Evolutionary conservation across 2,329 filamentous ascomycete genomes (phyloP).

Genomic region (Aspergillus hiratsukae): DNA sequence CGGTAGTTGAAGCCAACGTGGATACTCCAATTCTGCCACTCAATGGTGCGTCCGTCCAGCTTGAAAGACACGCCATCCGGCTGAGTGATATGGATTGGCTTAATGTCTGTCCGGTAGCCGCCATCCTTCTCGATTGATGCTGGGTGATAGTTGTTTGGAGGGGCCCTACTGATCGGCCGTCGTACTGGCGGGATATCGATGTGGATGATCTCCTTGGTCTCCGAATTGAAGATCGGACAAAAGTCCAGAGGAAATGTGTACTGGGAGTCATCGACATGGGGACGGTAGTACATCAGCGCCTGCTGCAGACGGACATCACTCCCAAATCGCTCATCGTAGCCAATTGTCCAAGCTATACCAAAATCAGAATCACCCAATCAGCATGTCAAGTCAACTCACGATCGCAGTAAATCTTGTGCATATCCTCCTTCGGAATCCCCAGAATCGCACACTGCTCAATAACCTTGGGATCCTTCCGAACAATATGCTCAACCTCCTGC

Average conservation of each 20-base stretch:
- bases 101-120: constrained; percentile 73
- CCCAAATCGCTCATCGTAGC: constrained; percentile 86
- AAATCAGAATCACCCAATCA: constrained; percentile 3
- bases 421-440: constrained; percentile 74
- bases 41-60: constrained; percentile 66
- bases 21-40: constrained; percentile 92
- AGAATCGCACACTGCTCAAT: constrained; percentile 85
- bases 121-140: constrained; percentile 66
- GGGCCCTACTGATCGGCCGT: constrained; percentile 66
- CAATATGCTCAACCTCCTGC: constrained; percentile 70
- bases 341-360: constrained; percentile 76
- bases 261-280: constrained; percentile 77
- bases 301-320: constrained; percentile 76
- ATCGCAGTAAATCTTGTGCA: constrained; percentile 95
- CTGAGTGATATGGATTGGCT: constrained; percentile 83
- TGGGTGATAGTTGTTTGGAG: constrained; percentile 75
- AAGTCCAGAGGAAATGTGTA: constrained; percentile 92
- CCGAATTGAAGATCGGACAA: constrained; percentile 83
- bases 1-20: constrained; percentile 94
- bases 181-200: constrained; percentile 79
- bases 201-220: constrained; percentile 71
- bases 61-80: constrained; percentile 85
- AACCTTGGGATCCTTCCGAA: constrained; percentile 74
- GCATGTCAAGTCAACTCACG: constrained; percentile 45
- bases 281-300: constrained; percentile 92